Conservation (phyloP, 441 rosid genomes). For the Pelargonium fulgidum region DNA sequence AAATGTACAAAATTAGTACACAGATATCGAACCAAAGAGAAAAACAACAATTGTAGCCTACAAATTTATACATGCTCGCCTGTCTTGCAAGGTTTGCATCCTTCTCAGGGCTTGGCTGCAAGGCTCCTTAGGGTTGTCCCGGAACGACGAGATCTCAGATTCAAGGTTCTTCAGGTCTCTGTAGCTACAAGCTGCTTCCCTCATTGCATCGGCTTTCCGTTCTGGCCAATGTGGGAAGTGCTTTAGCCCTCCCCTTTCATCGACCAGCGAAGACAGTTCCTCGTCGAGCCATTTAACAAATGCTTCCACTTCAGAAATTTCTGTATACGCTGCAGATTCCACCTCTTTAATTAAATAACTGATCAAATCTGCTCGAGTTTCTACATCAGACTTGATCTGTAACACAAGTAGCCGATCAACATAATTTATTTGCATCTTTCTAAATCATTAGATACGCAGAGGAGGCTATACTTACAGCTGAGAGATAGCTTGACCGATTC, state of each 20-base stretch:
- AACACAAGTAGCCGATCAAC: not conserved
- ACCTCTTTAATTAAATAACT: slow-evolving; percentile 47
- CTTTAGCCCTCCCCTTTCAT: slow-evolving; percentile 70
- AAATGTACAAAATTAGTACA: not conserved
- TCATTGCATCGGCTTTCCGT: slow-evolving; percentile 54
- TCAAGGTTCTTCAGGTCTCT: slow-evolving; percentile 46
- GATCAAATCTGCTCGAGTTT: slow-evolving; percentile 49
- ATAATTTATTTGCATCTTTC: not conserved
- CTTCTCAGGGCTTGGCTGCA: slow-evolving; percentile 34
- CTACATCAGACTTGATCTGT: slow-evolving; percentile 65
- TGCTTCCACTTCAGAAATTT: slow-evolving; percentile 53
- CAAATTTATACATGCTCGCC: slow-evolving; percentile 65
- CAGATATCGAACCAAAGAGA: not conserved
- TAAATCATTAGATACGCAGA: slow-evolving; percentile 5
- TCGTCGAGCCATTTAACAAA: slow-evolving; percentile 61
- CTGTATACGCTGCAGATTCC: slow-evolving; percentile 42
- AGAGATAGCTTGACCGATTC: slow-evolving; percentile 76
- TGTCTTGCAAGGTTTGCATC: slow-evolving; percentile 61
- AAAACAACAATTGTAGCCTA: slow-evolving; percentile 18
- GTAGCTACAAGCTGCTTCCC: slow-evolving; percentile 62
- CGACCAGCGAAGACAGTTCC: slow-evolving; percentile 56
- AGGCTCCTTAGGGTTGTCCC: slow-evolving; percentile 43
- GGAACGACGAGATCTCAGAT: slow-evolving; percentile 44
- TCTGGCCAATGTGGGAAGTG: slow-evolving; percentile 76
- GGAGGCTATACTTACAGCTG: slow-evolving; percentile 60